phyloP scores from a whole-genome alignment of 495 filamentous ascomycete genomes.

The Annulohypoxylon nitens region DNA sequence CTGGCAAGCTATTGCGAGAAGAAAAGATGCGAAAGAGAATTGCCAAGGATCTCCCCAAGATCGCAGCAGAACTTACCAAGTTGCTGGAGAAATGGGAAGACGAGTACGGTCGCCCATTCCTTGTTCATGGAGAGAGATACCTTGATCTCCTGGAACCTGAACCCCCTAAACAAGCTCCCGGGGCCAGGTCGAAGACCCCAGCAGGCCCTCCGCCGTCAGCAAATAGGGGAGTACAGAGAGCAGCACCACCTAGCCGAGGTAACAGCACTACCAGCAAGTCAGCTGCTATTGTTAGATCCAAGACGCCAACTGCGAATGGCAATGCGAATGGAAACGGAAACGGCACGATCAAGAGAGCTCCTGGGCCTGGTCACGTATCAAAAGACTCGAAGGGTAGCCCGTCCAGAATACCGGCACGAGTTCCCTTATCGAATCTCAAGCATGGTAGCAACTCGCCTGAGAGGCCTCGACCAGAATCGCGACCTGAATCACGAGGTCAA shows the following conservation, averaged over 20 bases:
- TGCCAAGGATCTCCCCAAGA: conserved; percentile 92
- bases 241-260: conserved; percentile 56
- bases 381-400: conserved; percentile 67
- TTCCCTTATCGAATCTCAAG: conserved; percentile 82
- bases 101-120: conserved; percentile 91
- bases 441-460: conserved; percentile 88
- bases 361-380: conserved; percentile 40
- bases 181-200: conserved; percentile 83
- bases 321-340: conserved; percentile 28
- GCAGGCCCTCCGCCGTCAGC: conserved; percentile 69
- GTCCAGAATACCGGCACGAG: conserved; percentile 84
- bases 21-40: conserved; percentile 99
- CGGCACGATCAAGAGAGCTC: conserved; percentile 47
- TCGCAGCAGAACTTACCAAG: conserved; percentile 84
- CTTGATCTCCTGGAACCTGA: conserved; percentile 79
- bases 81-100: conserved; percentile 90
- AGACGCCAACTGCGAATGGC: conserved; percentile 70
- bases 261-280: conserved; percentile 56
- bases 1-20: conserved; percentile 92
- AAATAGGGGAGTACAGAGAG: conserved; percentile 55
- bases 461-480: conserved; percentile 66
- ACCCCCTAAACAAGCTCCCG: conserved; percentile 70
- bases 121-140: conserved; percentile 92
- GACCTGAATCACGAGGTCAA: conserved; percentile 58
- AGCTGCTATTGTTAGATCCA: conserved; percentile 68